Evolutionary conservation across 2,329 filamentous ascomycete species (phyloP).

Genomic region (Colletotrichum godetiae): DNA sequence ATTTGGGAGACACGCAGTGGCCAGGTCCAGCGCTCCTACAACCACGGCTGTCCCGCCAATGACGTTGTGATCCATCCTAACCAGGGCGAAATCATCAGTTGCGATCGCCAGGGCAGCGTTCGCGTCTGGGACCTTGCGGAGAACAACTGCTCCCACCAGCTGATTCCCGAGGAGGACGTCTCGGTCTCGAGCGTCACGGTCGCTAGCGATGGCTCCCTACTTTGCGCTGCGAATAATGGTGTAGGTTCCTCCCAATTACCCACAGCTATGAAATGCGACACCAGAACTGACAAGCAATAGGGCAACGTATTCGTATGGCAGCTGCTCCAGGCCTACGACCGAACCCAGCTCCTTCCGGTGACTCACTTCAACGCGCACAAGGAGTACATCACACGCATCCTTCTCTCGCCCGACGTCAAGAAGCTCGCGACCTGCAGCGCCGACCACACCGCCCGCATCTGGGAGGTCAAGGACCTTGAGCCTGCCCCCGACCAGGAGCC

Average conservation of each 20-base stretch:
- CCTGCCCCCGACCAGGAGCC: slow-evolving; percentile 52
- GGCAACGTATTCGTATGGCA: slow-evolving; percentile 98
- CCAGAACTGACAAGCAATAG: slow-evolving; percentile 55
- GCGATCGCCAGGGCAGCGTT: slow-evolving; percentile 91
- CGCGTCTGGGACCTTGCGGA: slow-evolving; percentile 96
- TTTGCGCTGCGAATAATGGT: slow-evolving; percentile 92
- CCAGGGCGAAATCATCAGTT: slow-evolving; percentile 97
- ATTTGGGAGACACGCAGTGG: slow-evolving; percentile 95
- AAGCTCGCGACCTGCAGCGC: slow-evolving; percentile 94
- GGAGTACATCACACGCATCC: slow-evolving; percentile 91
- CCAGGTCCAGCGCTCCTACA: slow-evolving; percentile 91
- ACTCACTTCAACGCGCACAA: slow-evolving; percentile 92
- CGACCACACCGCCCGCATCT: slow-evolving; percentile 95
- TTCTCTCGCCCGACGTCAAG: slow-evolving; percentile 92
- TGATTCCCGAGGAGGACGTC: slow-evolving; percentile 96
- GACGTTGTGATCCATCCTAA: slow-evolving; percentile 99
- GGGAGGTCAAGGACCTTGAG: slow-evolving; percentile 84
- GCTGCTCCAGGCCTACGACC: slow-evolving; percentile 84
- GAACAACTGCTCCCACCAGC: slow-evolving; percentile 95
- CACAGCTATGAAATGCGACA: background rate
- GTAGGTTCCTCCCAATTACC: slow-evolving; percentile 58
- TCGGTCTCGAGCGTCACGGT: slow-evolving; percentile 95
- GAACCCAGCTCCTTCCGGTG: slow-evolving; percentile 86
- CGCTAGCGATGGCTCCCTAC: slow-evolving; percentile 89
- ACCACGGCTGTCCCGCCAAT: slow-evolving; percentile 88